phyloP scores from a whole-genome alignment of 164 flowering plant species.

The Macadamia tetraphylla region DNA sequence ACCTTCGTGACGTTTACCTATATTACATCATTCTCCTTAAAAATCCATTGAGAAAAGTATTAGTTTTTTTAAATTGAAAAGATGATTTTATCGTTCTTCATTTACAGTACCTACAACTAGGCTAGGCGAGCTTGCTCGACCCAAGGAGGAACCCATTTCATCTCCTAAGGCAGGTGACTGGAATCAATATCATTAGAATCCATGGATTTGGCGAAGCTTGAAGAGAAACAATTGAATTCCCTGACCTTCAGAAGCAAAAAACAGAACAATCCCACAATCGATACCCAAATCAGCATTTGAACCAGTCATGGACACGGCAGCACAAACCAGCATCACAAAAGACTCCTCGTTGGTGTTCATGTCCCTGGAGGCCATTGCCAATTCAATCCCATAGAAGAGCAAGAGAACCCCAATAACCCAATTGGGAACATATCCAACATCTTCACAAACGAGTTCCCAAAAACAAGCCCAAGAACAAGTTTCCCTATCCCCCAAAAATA shows the following conservation, averaged over 20 bases:
- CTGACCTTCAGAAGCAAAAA: slow-evolving; percentile 56
- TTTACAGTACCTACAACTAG: too few species aligned
- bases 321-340: slow-evolving; percentile 79
- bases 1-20: too few species aligned
- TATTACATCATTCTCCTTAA: too few species aligned
- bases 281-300: slow-evolving; percentile 83
- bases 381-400: slow-evolving; percentile 77
- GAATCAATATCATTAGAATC: too few species aligned
- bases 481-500: slow-evolving; percentile 58
- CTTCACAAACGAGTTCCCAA: slow-evolving; percentile 75
- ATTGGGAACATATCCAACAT: slow-evolving; percentile 56
- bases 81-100: too few species aligned
- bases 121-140: too few species aligned
- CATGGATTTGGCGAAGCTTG: too few species aligned
- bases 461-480: slow-evolving; percentile 53
- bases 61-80: too few species aligned
- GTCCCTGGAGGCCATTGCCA: slow-evolving; percentile 83
- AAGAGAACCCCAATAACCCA: slow-evolving; percentile 68
- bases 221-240: slow-evolving; percentile 11
- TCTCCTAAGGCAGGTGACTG: too few species aligned
- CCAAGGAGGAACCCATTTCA: too few species aligned
- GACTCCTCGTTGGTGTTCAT: slow-evolving; percentile 76
- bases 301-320: slow-evolving; percentile 76
- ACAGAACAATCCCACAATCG: slow-evolving; percentile 63
- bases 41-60: too few species aligned